phyloP scores from a whole-genome alignment of 345 rosid species.

The Lumnitzera littorea region DNA sequence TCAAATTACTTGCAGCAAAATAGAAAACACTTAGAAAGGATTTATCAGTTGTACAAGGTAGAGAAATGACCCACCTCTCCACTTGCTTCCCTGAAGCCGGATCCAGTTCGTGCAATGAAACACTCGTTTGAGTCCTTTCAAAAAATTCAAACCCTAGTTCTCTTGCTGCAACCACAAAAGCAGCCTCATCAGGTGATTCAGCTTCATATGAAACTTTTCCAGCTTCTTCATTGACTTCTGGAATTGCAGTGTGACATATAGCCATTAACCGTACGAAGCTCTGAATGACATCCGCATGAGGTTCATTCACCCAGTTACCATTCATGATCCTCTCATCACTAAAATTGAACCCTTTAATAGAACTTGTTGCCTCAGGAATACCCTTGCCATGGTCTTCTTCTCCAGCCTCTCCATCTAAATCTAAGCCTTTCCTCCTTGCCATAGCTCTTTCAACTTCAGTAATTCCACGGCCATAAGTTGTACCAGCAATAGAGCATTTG shows the following conservation, averaged over 20 bases:
- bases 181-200: constrained; percentile 98
- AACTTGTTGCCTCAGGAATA: constrained; percentile 26
- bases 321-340: constrained; percentile 66
- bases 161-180: constrained; percentile 86
- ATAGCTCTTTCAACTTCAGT: constrained; percentile 89
- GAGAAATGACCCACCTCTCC: constrained; percentile 38
- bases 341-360: constrained; percentile 74
- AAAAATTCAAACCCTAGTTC: constrained; percentile 89
- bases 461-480: constrained; percentile 72
- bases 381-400: constrained; percentile 23
- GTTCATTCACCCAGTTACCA: constrained; percentile 67
- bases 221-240: constrained; percentile 75
- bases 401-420: constrained; percentile 29
- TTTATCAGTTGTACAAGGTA: background rate
- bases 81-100: constrained; percentile 36
- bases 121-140: constrained; percentile 67
- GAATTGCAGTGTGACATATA: constrained; percentile 91
- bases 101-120: constrained; percentile 63
- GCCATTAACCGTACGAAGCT: constrained; percentile 66
- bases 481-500: constrained; percentile 81
- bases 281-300: constrained; percentile 44
- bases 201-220: constrained; percentile 74
- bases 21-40: background rate
- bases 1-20: background rate
- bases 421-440: constrained; percentile 57